These are phyloP conservation scores for Penicillium maclennaniae DNA, from an alignment of 495 filamentous ascomycete species.

Conservation along the genomic window DNA sequence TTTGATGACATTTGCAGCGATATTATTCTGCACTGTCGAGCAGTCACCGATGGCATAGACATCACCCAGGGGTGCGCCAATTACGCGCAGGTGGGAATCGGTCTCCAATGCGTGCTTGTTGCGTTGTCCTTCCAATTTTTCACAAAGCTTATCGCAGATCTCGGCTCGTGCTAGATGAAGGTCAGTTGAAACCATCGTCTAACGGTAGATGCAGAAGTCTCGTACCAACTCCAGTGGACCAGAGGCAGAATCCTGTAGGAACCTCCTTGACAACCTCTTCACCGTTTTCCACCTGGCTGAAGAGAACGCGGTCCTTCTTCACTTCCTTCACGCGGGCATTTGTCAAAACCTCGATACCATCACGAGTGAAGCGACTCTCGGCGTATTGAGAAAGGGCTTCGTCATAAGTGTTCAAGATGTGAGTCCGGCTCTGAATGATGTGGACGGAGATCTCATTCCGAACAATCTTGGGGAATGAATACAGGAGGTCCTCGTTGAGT, in stretches of 20 bases:
- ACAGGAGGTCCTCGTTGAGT: conserved; percentile 87
- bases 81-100: conserved; percentile 87
- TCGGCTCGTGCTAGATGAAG: conserved; percentile 65
- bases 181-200: conserved; percentile 1
- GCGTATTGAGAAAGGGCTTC: conserved; percentile 90
- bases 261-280: conserved; percentile 81
- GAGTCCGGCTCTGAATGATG: conserved; percentile 85
- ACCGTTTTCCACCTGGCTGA: conserved; percentile 77
- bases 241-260: conserved; percentile 93
- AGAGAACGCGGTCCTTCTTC: conserved; percentile 74
- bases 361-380: conserved; percentile 80
- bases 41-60: conserved; percentile 99
- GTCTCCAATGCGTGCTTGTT: conserved; percentile 94
- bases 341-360: conserved; percentile 84
- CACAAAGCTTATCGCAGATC: conserved; percentile 68
- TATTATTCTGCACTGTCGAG: conserved; percentile 92
- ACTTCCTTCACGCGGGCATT: conserved; percentile 93
- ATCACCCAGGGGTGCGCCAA: conserved; percentile 87
- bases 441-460: conserved; percentile 97
- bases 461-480: conserved; percentile 80
- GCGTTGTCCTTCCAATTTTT: conserved; percentile 70
- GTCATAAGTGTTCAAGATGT: conserved; percentile 98
- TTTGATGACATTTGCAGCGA: conserved; percentile 77
- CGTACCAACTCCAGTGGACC: conserved; percentile 87
- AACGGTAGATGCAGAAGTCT: neutral